phyloP scores from a whole-genome alignment of 208 protist species.

The Perkinsela sp. region DNA sequence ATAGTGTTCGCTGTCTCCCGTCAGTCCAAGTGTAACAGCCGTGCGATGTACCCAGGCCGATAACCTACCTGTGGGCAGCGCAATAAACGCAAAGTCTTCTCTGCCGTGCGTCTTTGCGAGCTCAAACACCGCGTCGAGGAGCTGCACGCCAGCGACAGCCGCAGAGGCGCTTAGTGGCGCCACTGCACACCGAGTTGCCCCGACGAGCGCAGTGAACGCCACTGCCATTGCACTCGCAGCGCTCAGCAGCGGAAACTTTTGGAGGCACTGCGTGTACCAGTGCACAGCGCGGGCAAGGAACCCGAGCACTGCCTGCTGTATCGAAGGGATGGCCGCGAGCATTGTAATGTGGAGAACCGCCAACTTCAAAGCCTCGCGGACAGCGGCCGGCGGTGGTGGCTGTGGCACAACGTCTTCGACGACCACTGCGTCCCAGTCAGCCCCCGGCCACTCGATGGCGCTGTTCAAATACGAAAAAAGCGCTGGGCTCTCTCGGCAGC shows the following conservation, averaged over 20 bases:
- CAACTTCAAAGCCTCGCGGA: background rate
- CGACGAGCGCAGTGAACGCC: background rate
- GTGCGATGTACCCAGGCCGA: too few relatives aligned
- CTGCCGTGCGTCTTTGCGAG: too few relatives aligned
- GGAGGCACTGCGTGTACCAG: background rate
- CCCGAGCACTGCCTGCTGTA: background rate
- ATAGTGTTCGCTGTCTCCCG: too few relatives aligned
- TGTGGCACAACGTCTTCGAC: background rate
- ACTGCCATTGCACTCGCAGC: background rate
- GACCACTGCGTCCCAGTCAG: background rate
- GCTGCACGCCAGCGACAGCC: too few relatives aligned
- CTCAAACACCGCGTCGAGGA: too few relatives aligned
- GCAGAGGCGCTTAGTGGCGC: too few relatives aligned
- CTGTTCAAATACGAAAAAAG: background rate
- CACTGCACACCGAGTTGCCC: too few relatives aligned
- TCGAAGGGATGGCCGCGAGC: background rate
- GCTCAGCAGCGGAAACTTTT: background rate
- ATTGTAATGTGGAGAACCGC: background rate
- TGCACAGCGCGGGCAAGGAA: background rate
- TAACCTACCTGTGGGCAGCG: too few relatives aligned
- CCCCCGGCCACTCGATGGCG: background rate
- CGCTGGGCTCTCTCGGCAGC: background rate
- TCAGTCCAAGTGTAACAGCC: too few relatives aligned
- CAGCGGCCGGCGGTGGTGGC: background rate
- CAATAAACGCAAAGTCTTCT: too few relatives aligned